A percentile compares a stretch with the other conserved stretches of the same genome.
Conservation (phyloP, 2,329 filamentous ascomycete genomes). For the Paramyrothecium roridum region DNA sequence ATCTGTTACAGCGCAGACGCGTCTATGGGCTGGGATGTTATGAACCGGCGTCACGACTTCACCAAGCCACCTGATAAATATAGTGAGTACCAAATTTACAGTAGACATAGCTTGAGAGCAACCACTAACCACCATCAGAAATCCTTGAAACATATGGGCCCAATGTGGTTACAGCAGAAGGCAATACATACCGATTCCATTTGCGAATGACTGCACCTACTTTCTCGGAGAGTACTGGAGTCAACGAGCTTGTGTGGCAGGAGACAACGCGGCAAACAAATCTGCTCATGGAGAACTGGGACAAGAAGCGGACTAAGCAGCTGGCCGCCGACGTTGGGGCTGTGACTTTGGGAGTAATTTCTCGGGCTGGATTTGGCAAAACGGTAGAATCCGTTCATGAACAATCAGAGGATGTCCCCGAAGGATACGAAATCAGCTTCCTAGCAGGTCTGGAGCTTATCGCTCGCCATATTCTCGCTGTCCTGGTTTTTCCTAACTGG, state of each 20-base stretch:
- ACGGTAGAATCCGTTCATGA: not conserved
- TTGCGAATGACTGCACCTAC: not conserved
- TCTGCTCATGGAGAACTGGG: not conserved
- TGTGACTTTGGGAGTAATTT: not conserved
- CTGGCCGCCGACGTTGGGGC: not conserved
- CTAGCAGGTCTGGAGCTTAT: not conserved
- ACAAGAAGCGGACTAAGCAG: not conserved
- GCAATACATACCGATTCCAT: not conserved
- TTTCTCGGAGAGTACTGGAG: not conserved
- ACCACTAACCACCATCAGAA: not conserved
- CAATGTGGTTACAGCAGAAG: not conserved
- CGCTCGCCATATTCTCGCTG: not conserved
- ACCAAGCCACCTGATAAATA: not conserved
- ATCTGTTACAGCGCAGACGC: not conserved
- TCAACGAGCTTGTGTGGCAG: not conserved
- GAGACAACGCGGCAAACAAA: not conserved
- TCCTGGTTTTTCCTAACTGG: not conserved
- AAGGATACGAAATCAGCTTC: not conserved
- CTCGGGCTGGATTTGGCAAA: not conserved
- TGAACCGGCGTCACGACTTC: not conserved
- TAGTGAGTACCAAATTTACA: too few relatives aligned
- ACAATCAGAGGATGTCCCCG: not conserved
- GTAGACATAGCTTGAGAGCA: too few relatives aligned
- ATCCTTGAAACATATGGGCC: not conserved
- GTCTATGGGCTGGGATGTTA: not conserved